Evolutionary conservation across 208 protist genomes (phyloP), one percentile per base, ranked within the genome.

Genomic region (Trypanosoma cruzi): DNA sequence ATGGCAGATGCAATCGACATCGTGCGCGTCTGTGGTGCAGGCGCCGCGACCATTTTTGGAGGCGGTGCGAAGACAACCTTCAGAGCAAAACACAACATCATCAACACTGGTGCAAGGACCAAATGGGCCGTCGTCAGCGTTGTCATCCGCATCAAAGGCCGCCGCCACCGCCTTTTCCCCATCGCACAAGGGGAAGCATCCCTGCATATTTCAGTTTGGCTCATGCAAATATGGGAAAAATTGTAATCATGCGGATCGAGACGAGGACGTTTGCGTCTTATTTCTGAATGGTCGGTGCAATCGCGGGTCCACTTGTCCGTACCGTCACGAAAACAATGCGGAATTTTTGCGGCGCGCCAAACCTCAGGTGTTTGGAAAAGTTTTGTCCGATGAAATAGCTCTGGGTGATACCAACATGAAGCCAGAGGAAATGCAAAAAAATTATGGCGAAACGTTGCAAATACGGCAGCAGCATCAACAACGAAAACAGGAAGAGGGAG

Each of bases 191-290:
- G 22, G 46, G 22, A 75, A 78, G 28, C 89, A 95, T 64, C 89
- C 89, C 14, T 95, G 89, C 59, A 34, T 95, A 2, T 71, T 66
- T 14, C 89, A 95, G 75, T 86, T 75, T 64, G 89, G 89, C 63
- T 76, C 53, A 50, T 95, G 89, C 68, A 87, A 80, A 71, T 95
- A 71, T 68, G 89, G 86, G 22, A 74, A 80, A 24, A 34, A 68
- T 22, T 95, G 89, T 72, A 46, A 71, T 14, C 74, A 92, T 72
- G 66, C 71, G 16, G 77, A 90, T 58, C 77, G 80, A 46, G 82
- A 86, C 52, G 84, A 80, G 0, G 85, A 93, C 50, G 86, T 93
- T 8, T 95, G 89, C 59, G 77, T 95, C 18, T 77, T 82, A 42
- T 92, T 79, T 61, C 71, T 95, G 16, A 76, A 89, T 60, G 68